Evolutionary conservation across 2,329 filamentous ascomycete species (phyloP).

Genomic region (Aspergillus glaucus): DNA sequence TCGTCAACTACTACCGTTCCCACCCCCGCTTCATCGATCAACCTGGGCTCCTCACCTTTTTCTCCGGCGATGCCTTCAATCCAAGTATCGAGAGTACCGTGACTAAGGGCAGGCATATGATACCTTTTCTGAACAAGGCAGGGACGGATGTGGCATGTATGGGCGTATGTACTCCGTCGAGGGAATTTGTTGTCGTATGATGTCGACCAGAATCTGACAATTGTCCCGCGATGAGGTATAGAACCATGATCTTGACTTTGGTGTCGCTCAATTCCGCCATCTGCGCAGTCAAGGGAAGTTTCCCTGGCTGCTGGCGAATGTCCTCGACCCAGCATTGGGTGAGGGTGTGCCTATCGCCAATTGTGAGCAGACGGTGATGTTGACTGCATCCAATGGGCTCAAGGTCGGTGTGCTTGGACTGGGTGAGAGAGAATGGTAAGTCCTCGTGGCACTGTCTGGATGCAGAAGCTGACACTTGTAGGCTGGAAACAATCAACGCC

Average conservation of each 20-base stretch:
- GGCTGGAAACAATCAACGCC: conserved; percentile 78
- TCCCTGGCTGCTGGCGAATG: conserved; percentile 85
- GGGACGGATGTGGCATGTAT: conserved; percentile 76
- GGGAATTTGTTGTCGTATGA: neutral
- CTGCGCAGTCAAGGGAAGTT: conserved; percentile 70
- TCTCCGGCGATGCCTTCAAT: conserved; percentile 90
- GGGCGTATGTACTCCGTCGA: conserved; percentile 52
- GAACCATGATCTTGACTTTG: conserved; percentile 93
- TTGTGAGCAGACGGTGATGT: conserved; percentile 66
- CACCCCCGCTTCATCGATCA: conserved; percentile 56
- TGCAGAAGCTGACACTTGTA: conserved; percentile 9
- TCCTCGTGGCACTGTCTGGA: neutral
- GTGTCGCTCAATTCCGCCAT: conserved; percentile 70
- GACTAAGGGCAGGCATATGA: conserved; percentile 88
- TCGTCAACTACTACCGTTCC: conserved; percentile 68
- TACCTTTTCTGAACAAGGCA: conserved; percentile 71
- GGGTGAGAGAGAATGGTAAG: conserved; percentile 73
- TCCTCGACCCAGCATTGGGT: conserved; percentile 75
- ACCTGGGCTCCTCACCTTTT: conserved; percentile 66
- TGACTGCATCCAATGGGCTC: conserved; percentile 75
- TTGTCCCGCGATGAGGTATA: conserved; percentile 27
- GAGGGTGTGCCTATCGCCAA: conserved; percentile 68
- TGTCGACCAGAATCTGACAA: conserved; percentile 1
- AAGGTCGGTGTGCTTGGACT: conserved; percentile 81
- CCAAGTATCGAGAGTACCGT: conserved; percentile 82